Conservation (phyloP, 768 basidiomycete species). For the Lyophyllum shimeji region DNA sequence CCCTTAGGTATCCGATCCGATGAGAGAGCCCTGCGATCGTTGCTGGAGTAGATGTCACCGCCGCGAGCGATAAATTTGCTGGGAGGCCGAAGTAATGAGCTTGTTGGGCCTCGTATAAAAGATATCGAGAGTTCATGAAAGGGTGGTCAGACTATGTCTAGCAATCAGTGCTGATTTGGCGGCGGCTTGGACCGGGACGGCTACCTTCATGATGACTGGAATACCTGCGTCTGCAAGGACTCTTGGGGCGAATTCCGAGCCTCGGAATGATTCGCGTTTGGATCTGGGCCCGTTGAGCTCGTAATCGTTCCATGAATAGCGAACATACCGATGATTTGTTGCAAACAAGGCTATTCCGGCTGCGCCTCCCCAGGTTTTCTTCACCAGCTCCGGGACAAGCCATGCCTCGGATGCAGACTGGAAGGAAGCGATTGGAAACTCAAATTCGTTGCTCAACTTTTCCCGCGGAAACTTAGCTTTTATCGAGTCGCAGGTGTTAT, state of each 20-base stretch:
- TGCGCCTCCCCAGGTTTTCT: constrained; percentile 62
- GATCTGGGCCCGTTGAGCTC: constrained; percentile 27
- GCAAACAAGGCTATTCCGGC: constrained; percentile 83
- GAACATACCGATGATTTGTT: constrained; percentile 60
- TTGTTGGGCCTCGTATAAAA: constrained; percentile 72
- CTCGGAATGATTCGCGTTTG: constrained; percentile 62
- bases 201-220: constrained; percentile 76
- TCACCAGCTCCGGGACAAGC: constrained; percentile 81
- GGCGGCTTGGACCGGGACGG: background rate
- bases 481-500: background rate
- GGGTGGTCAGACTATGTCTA: constrained; percentile 53
- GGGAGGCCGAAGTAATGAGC: constrained; percentile 68
- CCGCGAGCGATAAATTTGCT: constrained; percentile 54
- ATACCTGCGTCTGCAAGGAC: constrained; percentile 73
- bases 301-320: background rate
- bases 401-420: constrained; percentile 91
- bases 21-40: constrained; percentile 69
- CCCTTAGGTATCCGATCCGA: constrained; percentile 62
- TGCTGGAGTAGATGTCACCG: constrained; percentile 70
- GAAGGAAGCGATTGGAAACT: constrained; percentile 79
- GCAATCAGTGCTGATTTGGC: background rate
- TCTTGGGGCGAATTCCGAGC: constrained; percentile 75
- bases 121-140: constrained; percentile 61
- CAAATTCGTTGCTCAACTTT: constrained; percentile 87
- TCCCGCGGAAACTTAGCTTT: background rate